phyloP scores from a whole-genome alignment of 2,329 filamentous ascomycete genomes.

The Zalaria sp. region DNA sequence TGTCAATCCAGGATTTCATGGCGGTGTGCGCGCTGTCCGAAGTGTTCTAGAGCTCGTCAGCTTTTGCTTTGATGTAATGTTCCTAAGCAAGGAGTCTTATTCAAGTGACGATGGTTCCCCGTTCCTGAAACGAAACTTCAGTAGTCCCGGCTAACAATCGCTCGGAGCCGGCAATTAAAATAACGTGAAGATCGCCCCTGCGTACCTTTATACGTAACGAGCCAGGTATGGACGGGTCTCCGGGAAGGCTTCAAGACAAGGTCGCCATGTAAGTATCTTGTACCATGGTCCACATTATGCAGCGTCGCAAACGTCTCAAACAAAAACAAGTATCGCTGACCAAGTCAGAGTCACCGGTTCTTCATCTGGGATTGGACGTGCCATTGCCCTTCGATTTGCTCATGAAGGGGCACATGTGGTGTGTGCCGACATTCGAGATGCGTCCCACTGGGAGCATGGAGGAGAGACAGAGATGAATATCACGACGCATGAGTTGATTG shows the following conservation, averaged over 20 bases:
- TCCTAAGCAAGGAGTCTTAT: too few species aligned
- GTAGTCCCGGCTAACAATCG: too few species aligned
- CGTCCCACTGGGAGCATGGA: not conserved
- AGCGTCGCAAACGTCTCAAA: not conserved
- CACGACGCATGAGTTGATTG: constrained; percentile 2
- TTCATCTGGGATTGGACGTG: constrained; percentile 17
- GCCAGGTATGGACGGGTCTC: not conserved
- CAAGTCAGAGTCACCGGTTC: constrained; percentile 9
- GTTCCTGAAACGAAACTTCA: too few species aligned
- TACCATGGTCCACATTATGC: not conserved
- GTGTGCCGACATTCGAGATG: constrained; percentile 15
- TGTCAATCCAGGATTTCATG: too few species aligned
- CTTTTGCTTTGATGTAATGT: too few species aligned
- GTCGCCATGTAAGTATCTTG: constrained; percentile 4
- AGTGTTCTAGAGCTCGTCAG: too few species aligned
- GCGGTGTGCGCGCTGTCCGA: too few species aligned
- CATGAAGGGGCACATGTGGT: constrained; percentile 15
- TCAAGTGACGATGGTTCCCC: too few species aligned
- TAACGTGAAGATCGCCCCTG: too few species aligned
- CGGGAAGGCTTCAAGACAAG: constrained; percentile 4
- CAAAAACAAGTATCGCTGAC: not conserved
- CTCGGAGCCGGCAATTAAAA: too few species aligned
- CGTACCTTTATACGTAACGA: not conserved
- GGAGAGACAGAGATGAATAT: not conserved
- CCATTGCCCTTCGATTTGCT: constrained; percentile 15